Evolutionary conservation across 805 yeast genomes (phyloP), one percentile per base, ranked within the genome.

Genomic region (Starmerella stellata): DNA sequence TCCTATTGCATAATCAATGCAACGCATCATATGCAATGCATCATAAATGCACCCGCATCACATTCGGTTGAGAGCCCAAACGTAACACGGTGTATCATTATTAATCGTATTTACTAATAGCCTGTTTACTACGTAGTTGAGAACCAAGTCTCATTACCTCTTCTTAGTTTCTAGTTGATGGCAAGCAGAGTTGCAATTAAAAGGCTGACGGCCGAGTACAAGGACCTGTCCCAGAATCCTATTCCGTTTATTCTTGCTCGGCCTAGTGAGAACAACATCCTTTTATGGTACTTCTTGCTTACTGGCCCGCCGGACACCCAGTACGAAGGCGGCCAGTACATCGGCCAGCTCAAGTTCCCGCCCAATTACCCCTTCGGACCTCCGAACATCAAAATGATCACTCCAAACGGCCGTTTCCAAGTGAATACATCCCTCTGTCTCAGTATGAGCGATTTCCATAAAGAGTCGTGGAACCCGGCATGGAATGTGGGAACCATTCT

Each of bases 231-330:
- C 48, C 76, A 72, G 40, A 76, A 68, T 50, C 94, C 95, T 1
- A 81, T 93, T 8, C 94, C 93, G 4, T 85, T 60, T 53, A 74
- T 87, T 34, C 62, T 63, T 9, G 95, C 95, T 18, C 74, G 77
- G 42, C 96, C 96, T 4, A 72, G 76, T 43, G 96, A 90, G 42
- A 66, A 70, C 33, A 83, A 90, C 55, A 78, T 90, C 39, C 62
- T 90, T 39, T 92, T 81, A 52, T 85, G 95, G 94, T 95, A 83
- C 57, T 87, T 81, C 54, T 69, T 85, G 24, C 77, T 87, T 37
- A 75, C 82, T 0, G 96, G 96, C 1, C 95, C 95, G 4, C 83
- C 90, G 13, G 75, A 74, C 29, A 79, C 95, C 1, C 92, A 92
- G 3, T 87, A 78, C 56, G 77, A 68, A 40, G 72, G 70, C 21